Percentiles rank a stretch among this genome's conserved stretches.
Conservation (phyloP, 306 rosid species). For the Heteromeles arbutifolia region DNA sequence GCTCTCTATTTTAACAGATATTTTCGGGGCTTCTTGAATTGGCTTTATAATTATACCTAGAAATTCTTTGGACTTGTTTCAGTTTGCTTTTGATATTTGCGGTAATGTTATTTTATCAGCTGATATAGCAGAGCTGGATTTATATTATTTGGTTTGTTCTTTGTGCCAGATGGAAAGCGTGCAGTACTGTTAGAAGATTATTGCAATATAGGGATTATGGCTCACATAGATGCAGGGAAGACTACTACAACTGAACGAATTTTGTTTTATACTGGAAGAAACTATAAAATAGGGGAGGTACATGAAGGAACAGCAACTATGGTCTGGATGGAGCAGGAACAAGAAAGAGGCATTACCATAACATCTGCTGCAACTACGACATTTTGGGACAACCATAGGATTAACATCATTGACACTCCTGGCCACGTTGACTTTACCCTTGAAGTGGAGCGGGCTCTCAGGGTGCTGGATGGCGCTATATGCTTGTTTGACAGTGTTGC, state of each 20-base stretch:
- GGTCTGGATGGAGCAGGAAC: constrained; percentile 99
- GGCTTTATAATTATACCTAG: not conserved
- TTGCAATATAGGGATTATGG: constrained; percentile 95
- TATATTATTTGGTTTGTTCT: constrained; percentile 9
- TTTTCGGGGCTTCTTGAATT: not conserved
- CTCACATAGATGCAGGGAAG: constrained; percentile 96
- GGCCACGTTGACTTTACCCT: constrained; percentile 96
- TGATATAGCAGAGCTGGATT: constrained; percentile 3
- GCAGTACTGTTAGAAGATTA: constrained; percentile 63
- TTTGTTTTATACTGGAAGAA: constrained; percentile 86
- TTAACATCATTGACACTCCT: constrained; percentile 94
- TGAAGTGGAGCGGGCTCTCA: constrained; percentile 93
- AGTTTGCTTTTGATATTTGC: not conserved
- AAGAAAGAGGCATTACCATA: constrained; percentile 96
- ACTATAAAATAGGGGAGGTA: constrained; percentile 95
- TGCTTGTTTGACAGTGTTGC: constrained; percentile 98
- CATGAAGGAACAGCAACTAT: constrained; percentile 95
- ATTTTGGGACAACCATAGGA: constrained; percentile 85
- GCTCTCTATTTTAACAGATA: not conserved
- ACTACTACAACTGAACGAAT: constrained; percentile 85
- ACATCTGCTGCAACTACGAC: constrained; percentile 99
- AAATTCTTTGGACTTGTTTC: not conserved
- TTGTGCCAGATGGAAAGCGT: constrained; percentile 45
- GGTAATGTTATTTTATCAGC: not conserved
- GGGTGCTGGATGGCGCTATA: constrained; percentile 96